phyloP scores from a whole-genome alignment of 2,329 filamentous ascomycete genomes.

The Xylariomycetidae sp. region DNA sequence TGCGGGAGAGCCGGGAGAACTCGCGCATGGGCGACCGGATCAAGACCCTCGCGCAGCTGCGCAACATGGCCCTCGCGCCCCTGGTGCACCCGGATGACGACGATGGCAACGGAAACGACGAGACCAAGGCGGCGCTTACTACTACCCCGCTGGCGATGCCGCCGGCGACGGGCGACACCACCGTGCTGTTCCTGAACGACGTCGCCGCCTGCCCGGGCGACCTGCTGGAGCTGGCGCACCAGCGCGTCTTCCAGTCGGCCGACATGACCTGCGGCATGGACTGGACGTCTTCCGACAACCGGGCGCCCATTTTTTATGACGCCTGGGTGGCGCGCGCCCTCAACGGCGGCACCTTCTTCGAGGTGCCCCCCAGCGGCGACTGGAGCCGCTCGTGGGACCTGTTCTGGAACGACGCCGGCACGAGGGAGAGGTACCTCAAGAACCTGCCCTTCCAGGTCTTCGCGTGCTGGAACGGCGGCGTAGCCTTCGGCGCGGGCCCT shows the following conservation, averaged over 20 bases:
- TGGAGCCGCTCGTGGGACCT: constrained; percentile 46
- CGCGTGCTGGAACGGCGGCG: constrained; percentile 57
- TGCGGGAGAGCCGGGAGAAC: constrained; percentile 38
- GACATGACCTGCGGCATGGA: constrained; percentile 58
- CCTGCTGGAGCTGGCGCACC: constrained; percentile 51
- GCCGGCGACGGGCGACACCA: constrained; percentile 30
- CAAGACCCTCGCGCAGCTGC: constrained; percentile 41
- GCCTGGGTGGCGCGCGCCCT: constrained; percentile 46
- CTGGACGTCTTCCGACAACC: constrained; percentile 41
- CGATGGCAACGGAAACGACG: no score
- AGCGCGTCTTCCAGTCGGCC: constrained; percentile 40
- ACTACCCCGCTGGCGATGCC: constrained; percentile 11
- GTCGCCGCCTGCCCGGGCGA: constrained; percentile 50
- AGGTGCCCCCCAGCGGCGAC: constrained; percentile 43
- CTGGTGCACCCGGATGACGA: constrained; percentile 25
- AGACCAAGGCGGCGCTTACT: constrained; percentile 6
- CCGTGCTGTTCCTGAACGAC: constrained; percentile 51
- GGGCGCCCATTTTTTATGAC: constrained; percentile 50
- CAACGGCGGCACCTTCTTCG: constrained; percentile 50
- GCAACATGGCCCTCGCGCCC: constrained; percentile 48
- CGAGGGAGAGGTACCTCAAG: constrained; percentile 27
- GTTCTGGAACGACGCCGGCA: constrained; percentile 45
- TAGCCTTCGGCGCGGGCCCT: constrained; percentile 42
- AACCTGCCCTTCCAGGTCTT: constrained; percentile 55
- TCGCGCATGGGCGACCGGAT: constrained; percentile 41